Conservation (phyloP, 345 rosid species). For the Boechera stricta region DNA sequence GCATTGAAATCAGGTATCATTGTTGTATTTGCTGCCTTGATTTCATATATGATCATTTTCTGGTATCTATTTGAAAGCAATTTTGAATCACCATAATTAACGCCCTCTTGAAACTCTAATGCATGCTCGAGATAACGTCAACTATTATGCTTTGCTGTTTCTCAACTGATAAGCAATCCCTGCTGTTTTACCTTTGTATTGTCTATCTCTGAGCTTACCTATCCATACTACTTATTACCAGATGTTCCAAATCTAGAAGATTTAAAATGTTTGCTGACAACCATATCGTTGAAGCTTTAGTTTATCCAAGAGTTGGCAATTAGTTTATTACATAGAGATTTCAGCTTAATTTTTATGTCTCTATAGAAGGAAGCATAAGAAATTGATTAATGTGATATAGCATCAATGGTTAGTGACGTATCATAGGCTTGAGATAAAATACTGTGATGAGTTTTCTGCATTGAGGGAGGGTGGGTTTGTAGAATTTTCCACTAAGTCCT, state of each 20-base stretch:
- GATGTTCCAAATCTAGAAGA: conserved; percentile 18
- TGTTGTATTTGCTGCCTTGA: conserved; percentile 20
- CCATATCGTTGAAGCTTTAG: neutral
- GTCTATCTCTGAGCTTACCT: conserved; percentile 1
- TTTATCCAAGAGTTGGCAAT: neutral
- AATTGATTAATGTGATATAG: conserved; percentile 11
- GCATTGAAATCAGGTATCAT: neutral
- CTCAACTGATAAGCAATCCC: neutral
- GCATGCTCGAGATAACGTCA: conserved; percentile 7
- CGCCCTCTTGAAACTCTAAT: conserved; percentile 5
- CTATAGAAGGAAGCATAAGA: conserved; percentile 17
- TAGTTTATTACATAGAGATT: conserved; percentile 11
- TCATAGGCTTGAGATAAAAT: conserved; percentile 12
- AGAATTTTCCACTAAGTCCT: conserved; percentile 29
- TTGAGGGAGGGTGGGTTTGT: conserved; percentile 32
- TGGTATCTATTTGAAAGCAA: conserved; percentile 13
- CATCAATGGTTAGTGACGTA: conserved; percentile 27
- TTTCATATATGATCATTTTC: conserved; percentile 1
- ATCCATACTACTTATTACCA: conserved; percentile 14
- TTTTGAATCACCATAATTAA: conserved; percentile 18
- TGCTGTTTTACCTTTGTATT: neutral
- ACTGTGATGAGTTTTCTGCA: conserved; percentile 28
- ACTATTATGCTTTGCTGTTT: neutral
- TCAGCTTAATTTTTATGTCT: neutral
- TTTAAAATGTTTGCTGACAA: conserved; percentile 5